A percentile compares a stretch with the other conserved stretches of the same genome.
These are phyloP conservation scores for Monosporascus ibericus DNA, from an alignment of 2,329 filamentous ascomycete genomes.

Conservation along the genomic window DNA sequence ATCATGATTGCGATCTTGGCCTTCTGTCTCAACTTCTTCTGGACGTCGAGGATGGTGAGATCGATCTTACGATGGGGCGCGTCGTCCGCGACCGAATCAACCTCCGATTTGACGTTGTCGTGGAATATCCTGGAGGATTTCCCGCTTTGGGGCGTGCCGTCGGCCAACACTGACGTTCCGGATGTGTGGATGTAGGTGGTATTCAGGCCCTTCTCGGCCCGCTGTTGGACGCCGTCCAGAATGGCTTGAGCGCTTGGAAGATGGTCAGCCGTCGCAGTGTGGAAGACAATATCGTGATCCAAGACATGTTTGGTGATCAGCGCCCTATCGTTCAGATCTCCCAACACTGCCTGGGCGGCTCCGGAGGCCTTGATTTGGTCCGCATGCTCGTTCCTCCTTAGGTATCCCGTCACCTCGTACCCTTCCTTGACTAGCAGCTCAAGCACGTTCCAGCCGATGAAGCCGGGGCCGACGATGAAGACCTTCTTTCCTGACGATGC, in stretches of 20 bases:
- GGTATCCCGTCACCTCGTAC: constrained; percentile 35
- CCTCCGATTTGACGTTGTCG: constrained; percentile 31
- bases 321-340: constrained; percentile 33
- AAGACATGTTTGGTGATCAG: constrained; percentile 31
- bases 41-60: constrained; percentile 32
- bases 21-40: constrained; percentile 28
- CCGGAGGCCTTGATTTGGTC: constrained; percentile 30
- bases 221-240: constrained; percentile 34
- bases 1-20: constrained; percentile 43
- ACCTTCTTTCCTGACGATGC: constrained; percentile 23
- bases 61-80: constrained; percentile 41
- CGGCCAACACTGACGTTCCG: constrained; percentile 34
- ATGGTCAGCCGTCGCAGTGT: constrained; percentile 44
- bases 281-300: constrained; percentile 37
- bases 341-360: constrained; percentile 28
- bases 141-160: constrained; percentile 26
- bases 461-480: constrained; percentile 39
- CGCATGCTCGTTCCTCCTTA: constrained; percentile 32
- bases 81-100: constrained; percentile 34
- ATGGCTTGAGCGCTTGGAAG: constrained; percentile 38
- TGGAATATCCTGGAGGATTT: constrained; percentile 34
- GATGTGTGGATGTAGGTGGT: constrained; percentile 45
- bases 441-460: constrained; percentile 41
- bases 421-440: constrained; percentile 34
- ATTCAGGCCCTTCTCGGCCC: constrained; percentile 27